These are phyloP conservation scores for Keithomyces neogunnii DNA, from an alignment of 2,329 filamentous ascomycete genomes.

Conservation along the genomic window DNA sequence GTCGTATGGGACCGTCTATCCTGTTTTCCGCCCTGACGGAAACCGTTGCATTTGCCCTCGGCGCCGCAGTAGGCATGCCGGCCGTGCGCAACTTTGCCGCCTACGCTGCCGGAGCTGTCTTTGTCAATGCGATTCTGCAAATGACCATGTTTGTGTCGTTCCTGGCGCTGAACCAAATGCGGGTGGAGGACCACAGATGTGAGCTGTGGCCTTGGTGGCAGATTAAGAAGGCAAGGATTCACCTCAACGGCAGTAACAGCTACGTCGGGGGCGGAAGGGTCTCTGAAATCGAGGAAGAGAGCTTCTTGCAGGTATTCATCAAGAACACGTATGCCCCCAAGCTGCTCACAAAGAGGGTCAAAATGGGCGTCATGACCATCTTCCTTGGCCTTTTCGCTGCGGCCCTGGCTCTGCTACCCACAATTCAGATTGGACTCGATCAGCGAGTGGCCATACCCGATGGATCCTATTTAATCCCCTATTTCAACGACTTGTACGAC, in stretches of 20 bases:
- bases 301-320: constrained; percentile 76
- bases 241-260: constrained; percentile 50
- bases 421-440: constrained; percentile 80
- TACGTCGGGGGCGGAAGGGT: constrained; percentile 45
- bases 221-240: constrained; percentile 63
- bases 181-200: constrained; percentile 79
- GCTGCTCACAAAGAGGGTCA: constrained; percentile 72
- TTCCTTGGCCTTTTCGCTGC: constrained; percentile 86
- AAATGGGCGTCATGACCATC: constrained; percentile 64
- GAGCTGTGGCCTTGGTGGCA: constrained; percentile 90
- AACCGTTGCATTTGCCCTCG: constrained; percentile 85
- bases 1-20: constrained; percentile 94
- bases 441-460: constrained; percentile 91
- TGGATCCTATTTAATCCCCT: constrained; percentile 89
- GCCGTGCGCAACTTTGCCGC: constrained; percentile 95
- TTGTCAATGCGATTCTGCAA: constrained; percentile 95
- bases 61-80: constrained; percentile 93
- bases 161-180: constrained; percentile 79
- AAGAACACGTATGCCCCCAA: constrained; percentile 80
- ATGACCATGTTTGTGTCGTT: constrained; percentile 96
- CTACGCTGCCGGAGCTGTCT: constrained; percentile 90
- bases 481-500: constrained; percentile 91
- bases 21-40: constrained; percentile 91
- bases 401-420: constrained; percentile 74
- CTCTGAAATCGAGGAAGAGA: constrained; percentile 76